phyloP scores from a whole-genome alignment of 768 basidiomycete genomes.

The Suillus tomentosus region DNA sequence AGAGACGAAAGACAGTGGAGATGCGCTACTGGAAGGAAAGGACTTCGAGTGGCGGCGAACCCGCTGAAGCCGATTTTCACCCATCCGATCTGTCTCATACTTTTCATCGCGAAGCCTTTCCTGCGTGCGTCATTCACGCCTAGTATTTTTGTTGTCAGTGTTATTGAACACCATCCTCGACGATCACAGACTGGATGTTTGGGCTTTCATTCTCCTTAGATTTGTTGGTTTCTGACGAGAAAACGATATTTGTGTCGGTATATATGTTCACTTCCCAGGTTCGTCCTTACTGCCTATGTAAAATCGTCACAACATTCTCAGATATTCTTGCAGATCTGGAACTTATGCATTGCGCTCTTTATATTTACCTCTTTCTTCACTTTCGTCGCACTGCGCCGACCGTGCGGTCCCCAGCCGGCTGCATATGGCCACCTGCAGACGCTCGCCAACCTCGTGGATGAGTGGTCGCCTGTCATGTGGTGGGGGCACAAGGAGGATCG shows the following conservation, averaged over 20 bases:
- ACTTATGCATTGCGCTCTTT: constrained; percentile 24
- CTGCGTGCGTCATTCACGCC: constrained; percentile 24
- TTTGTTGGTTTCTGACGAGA: no score
- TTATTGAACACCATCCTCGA: not conserved
- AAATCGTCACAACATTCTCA: not conserved
- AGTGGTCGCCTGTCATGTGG: constrained; percentile 37
- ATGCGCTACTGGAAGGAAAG: constrained; percentile 20
- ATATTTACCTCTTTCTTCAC: constrained; percentile 24
- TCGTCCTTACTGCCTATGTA: not conserved
- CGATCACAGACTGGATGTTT: constrained; percentile 33
- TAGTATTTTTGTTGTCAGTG: not conserved
- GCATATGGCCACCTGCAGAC: constrained; percentile 37
- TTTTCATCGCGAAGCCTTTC: constrained; percentile 26
- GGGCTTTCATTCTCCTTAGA: constrained; percentile 27
- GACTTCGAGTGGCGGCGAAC: constrained; percentile 19
- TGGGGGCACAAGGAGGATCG: constrained; percentile 29
- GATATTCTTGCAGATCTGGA: constrained; percentile 24
- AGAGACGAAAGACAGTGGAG: constrained; percentile 32
- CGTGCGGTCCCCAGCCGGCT: constrained; percentile 30
- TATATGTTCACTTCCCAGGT: constrained; percentile 32
- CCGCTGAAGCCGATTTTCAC: constrained; percentile 26
- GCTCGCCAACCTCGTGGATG: constrained; percentile 37
- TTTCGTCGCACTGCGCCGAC: constrained; percentile 17
- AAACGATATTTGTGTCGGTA: not conserved
- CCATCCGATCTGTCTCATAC: constrained; percentile 16